phyloP scores from a whole-genome alignment of 148 eudicot species.

The Fagopyrum tataricum region DNA sequence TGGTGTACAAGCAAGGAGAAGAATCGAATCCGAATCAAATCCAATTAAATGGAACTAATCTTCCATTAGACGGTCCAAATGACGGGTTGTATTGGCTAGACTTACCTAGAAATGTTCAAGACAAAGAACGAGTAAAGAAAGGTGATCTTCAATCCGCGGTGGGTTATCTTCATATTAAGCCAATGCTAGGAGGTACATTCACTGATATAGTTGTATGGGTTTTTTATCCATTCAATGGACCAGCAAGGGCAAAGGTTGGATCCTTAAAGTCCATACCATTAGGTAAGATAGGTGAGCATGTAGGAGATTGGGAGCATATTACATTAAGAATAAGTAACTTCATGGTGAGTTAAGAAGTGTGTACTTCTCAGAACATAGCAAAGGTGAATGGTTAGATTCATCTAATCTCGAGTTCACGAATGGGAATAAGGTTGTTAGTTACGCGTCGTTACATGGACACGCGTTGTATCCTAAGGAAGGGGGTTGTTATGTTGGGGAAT shows the following conservation, averaged over 20 bases:
- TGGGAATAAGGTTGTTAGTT: conserved; percentile 25
- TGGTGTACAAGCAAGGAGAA: conserved; percentile 26
- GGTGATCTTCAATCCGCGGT: conserved; percentile 22
- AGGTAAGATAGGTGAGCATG: conserved; percentile 36
- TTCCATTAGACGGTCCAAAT: conserved; percentile 32
- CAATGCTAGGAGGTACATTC: conserved; percentile 33
- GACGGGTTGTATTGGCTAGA: conserved; percentile 42
- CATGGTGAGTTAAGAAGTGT: conserved; percentile 22
- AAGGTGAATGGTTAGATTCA: conserved; percentile 31
- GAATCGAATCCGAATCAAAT: conserved; percentile 25
- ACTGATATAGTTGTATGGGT: conserved; percentile 35
- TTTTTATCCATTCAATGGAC: conserved; percentile 36
- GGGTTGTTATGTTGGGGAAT: conserved; percentile 21
- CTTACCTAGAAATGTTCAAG: conserved; percentile 17
- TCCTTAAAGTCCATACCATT: conserved; percentile 19
- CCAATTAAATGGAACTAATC: conserved; percentile 28
- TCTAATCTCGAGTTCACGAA: conserved; percentile 21
- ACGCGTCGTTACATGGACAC: conserved; percentile 35
- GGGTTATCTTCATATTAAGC: conserved; percentile 28
- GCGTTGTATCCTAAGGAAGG: conserved; percentile 30
- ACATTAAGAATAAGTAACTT: conserved; percentile 39
- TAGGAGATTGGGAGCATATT: conserved; percentile 39
- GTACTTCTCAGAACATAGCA: conserved; percentile 35
- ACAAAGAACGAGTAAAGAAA: conserved; percentile 19
- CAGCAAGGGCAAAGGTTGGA: conserved; percentile 26